phyloP scores from a whole-genome alignment of 495 filamentous ascomycete species.

The Letharia columbiana region DNA sequence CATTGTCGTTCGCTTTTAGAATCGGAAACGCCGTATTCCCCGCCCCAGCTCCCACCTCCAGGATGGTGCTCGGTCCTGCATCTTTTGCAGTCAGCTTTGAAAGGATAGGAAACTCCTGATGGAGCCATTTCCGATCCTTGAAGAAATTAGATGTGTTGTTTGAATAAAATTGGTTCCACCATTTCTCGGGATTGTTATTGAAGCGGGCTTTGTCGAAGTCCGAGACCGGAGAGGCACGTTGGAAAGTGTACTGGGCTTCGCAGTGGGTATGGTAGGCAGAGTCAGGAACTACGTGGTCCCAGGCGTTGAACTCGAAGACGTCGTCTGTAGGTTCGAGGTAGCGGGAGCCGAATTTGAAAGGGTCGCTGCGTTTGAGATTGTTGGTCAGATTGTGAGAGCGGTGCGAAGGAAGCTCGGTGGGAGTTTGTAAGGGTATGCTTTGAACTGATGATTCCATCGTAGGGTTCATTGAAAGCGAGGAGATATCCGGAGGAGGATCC shows the following conservation, averaged over 20 bases:
- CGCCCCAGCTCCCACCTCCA: conserved; percentile 91
- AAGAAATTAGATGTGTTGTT: conserved; percentile 96
- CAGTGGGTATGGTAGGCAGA: conserved; percentile 74
- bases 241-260: conserved; percentile 67
- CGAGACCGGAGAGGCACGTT: conserved; percentile 72
- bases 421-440: background rate
- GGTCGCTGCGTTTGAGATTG: conserved; percentile 72
- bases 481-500: background rate
- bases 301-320: conserved; percentile 93
- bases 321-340: conserved; percentile 72
- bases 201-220: conserved; percentile 82
- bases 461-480: background rate
- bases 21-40: conserved; percentile 95
- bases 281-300: conserved; percentile 91
- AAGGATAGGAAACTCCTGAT: conserved; percentile 86
- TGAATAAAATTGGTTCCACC: conserved; percentile 95
- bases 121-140: conserved; percentile 95
- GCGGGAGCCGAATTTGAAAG: conserved; percentile 91
- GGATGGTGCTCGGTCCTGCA: conserved; percentile 52
- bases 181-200: conserved; percentile 81
- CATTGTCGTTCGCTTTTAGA: conserved; percentile 69
- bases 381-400: conserved; percentile 47
- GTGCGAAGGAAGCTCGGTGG: conserved; percentile 23
- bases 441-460: background rate
- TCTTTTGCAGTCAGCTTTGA: conserved; percentile 55